Base-by-base conservation (phyloP, 441 rosid genomes). In the Metrosideros polymorpha region DNA sequence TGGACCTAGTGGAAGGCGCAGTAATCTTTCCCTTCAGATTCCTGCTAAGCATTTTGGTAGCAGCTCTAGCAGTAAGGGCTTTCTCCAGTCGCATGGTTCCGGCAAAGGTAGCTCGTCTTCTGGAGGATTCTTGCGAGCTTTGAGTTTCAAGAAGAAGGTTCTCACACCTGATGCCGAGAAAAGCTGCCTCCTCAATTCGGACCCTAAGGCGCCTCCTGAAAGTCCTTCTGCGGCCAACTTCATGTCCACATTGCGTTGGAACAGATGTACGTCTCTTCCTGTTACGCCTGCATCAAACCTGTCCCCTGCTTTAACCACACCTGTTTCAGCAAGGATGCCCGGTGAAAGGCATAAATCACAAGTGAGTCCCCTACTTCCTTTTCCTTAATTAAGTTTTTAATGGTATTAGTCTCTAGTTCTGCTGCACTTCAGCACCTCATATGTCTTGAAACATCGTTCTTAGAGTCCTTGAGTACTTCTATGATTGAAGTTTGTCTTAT, bases 181-280 rank as follows among this genome's bases (percentile, higher is more conserved):
- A 90, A 93, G 94, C 90, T 93, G 86, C 85, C 93, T 98, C 61
- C 96, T 98, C 83, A 91, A 87, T 89, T 90, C 93, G 1, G 92
- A 91, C 89, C 84, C 91, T 87, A 90, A 85, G 87, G 57, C 88
- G 50, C 83, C 88, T 85, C 91, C 90, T 42, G 93, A 88, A 84
- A 94, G 93, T 89, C 92, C 95, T 88, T 85, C 88, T 55, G 85
- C 92, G 87, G 92, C 94, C 85, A 84, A 89, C 66, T 66, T 91
- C 27, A 87, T 89, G 88, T 88, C 93, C 27, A 85, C 93, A 25
- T 92, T 88, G 87, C 84, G 89, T 86, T 92, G 99, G 99, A 86
- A 93, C 88, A 93, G 93, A 92, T 94, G 97, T 85, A 86, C 93
- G 47, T 98, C 99, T 35, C 98, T 96, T 89, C 99, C 99, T 6